Percentiles rank a stretch among this genome's conserved stretches.
These are phyloP conservation scores for Cyanodermella asteris DNA, from an alignment of 2,329 filamentous ascomycete species.

Conservation along the genomic window DNA sequence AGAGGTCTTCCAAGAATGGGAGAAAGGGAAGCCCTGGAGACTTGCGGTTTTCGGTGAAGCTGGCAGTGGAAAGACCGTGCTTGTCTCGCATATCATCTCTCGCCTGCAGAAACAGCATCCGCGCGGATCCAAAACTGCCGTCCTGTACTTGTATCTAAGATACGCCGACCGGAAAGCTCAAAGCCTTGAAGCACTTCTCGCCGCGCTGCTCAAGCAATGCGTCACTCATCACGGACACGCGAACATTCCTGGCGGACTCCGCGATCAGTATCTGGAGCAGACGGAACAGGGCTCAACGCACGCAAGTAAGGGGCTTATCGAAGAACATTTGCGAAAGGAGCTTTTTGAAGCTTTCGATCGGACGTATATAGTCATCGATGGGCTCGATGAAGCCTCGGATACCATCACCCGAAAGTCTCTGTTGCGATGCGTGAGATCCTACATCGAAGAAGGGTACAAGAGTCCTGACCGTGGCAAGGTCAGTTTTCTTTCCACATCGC, in stretches of 20 bases:
- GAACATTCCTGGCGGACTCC: too few species aligned
- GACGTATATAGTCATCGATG: constrained; percentile 6
- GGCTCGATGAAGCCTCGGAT: constrained; percentile 5
- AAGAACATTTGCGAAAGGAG: too few species aligned
- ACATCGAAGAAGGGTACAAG: too few species aligned
- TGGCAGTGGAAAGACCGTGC: constrained; percentile 7
- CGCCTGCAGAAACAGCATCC: constrained; percentile 3
- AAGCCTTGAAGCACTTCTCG: constrained; percentile 5
- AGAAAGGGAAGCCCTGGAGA: constrained; percentile 4
- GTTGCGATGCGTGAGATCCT: constrained; percentile 1
- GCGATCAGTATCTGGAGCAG: too few species aligned
- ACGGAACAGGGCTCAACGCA: too few species aligned
- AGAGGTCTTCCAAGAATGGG: constrained; percentile 6
- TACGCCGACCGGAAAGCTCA: constrained; percentile 6
- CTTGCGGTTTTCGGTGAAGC: constrained; percentile 5
- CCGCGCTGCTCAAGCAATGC: constrained; percentile 6
- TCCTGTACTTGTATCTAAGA: constrained; percentile 8
- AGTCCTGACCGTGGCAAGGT: too few species aligned
- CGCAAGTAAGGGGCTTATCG: too few species aligned
- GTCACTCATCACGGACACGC: constrained; percentile 4
- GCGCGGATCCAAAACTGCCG: constrained; percentile 2
- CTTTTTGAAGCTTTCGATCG: constrained; percentile 4
- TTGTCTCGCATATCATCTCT: constrained; percentile 4
- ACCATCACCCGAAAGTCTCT: background rate
- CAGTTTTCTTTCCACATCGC: constrained; percentile 7